These are phyloP conservation scores for Aspergillus carlsbadensis DNA, from an alignment of 495 filamentous ascomycete genomes.

Conservation along the genomic window DNA sequence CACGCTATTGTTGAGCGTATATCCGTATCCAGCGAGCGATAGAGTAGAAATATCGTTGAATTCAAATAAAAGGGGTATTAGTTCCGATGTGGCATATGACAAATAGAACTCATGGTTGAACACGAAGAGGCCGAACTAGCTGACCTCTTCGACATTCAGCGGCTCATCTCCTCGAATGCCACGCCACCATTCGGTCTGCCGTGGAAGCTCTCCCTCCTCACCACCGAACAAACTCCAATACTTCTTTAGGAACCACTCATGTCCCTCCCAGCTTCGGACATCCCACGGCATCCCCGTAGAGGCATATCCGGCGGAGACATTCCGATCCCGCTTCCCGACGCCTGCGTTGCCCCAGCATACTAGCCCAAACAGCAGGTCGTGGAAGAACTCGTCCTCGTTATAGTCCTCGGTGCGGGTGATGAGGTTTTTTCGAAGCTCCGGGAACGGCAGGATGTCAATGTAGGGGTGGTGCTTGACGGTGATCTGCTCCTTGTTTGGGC, in stretches of 20 bases:
- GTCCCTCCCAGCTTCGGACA: conserved; percentile 29
- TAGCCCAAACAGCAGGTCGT: conserved; percentile 23
- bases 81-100: too few species aligned
- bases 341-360: conserved; percentile 29
- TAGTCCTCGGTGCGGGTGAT: conserved; percentile 17
- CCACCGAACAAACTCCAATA: conserved; percentile 32
- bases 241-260: conserved; percentile 30
- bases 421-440: conserved; percentile 26
- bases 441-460: conserved; percentile 30
- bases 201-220: conserved; percentile 26
- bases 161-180: conserved; percentile 20
- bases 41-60: too few species aligned
- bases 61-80: too few species aligned
- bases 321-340: conserved; percentile 21
- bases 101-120: too few species aligned
- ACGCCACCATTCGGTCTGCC: conserved; percentile 32
- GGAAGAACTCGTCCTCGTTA: conserved; percentile 27
- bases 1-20: too few species aligned
- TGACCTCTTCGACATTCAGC: neutral
- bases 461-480: conserved; percentile 26
- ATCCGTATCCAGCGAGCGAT: too few species aligned
- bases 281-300: conserved; percentile 32
- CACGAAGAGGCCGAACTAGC: neutral
- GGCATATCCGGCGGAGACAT: conserved; percentile 18
- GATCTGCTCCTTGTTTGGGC: conserved; percentile 28